Conservation (phyloP, 305 asterid species). For the Petunia hybrid region DNA sequence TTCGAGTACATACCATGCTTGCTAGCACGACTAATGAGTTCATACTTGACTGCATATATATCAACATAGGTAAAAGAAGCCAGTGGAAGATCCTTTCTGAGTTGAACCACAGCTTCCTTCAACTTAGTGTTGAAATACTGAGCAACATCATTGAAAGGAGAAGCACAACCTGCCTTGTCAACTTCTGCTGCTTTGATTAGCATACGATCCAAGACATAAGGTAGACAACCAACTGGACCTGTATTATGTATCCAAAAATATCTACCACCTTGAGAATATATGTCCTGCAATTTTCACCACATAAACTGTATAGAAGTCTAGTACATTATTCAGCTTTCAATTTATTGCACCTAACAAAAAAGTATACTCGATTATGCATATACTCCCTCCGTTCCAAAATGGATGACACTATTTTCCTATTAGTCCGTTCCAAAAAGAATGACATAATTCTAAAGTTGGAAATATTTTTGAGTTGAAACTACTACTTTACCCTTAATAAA, state of each 20-base stretch:
- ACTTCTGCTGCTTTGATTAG: slow-evolving; percentile 54
- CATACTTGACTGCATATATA: slow-evolving; percentile 71
- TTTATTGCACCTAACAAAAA: too few species aligned
- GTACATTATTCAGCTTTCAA: too few species aligned
- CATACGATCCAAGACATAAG: slow-evolving; percentile 62
- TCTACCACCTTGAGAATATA: slow-evolving; percentile 71
- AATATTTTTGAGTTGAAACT: too few species aligned
- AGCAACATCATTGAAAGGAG: slow-evolving; percentile 69
- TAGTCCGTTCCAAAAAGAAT: too few species aligned
- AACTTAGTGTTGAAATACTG: slow-evolving; percentile 58
- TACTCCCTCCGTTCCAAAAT: too few species aligned
- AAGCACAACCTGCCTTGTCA: slow-evolving; percentile 70
- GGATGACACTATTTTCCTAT: too few species aligned
- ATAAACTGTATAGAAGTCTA: too few species aligned
- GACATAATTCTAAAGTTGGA: too few species aligned
- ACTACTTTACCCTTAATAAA: too few species aligned
- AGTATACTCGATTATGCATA: too few species aligned
- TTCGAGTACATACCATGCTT: slow-evolving; percentile 52
- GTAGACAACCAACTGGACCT: slow-evolving; percentile 86
- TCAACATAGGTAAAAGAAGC: slow-evolving; percentile 84
- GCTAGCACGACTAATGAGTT: slow-evolving; percentile 65
- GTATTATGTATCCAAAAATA: slow-evolving; percentile 94
- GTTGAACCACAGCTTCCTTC: slow-evolving; percentile 57
- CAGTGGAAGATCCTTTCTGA: slow-evolving; percentile 56
- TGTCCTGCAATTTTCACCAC: slow-evolving; percentile 46